A percentile compares a stretch with the other conserved stretches of the same genome.
phyloP scores from a whole-genome alignment of 345 rosid genomes.

The Theobroma cacao region DNA sequence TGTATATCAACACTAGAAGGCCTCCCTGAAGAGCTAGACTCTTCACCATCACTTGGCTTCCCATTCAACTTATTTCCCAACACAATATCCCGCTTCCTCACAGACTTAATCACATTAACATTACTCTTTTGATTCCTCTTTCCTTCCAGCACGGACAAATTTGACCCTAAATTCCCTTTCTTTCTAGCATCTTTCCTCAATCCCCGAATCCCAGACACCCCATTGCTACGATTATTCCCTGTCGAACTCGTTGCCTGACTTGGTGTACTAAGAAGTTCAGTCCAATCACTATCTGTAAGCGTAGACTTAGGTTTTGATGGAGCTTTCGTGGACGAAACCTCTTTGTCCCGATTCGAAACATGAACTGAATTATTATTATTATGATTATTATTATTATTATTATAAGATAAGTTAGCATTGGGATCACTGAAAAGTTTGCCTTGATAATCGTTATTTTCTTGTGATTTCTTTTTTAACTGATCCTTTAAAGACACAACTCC shows the following conservation, averaged over 20 bases:
- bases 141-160: constrained; percentile 35
- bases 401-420: constrained; percentile 10
- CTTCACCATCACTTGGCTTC: constrained; percentile 52
- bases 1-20: constrained; percentile 43
- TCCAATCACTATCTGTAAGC: constrained; percentile 86
- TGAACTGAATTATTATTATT: constrained; percentile 16
- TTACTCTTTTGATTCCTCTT: constrained; percentile 44
- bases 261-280: constrained; percentile 66
- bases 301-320: constrained; percentile 37
- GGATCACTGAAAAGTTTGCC: constrained; percentile 51
- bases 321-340: constrained; percentile 21
- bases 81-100: constrained; percentile 24
- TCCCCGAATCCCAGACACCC: constrained; percentile 39
- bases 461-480: constrained; percentile 64
- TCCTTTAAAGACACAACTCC: constrained; percentile 73
- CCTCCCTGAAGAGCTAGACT: constrained; percentile 47
- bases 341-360: constrained; percentile 30
- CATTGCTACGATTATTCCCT: constrained; percentile 34
- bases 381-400: constrained; percentile 13
- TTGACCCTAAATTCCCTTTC: constrained; percentile 39
- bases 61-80: constrained; percentile 37
- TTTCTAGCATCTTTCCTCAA: constrained; percentile 50
- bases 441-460: constrained; percentile 36
- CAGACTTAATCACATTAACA: constrained; percentile 28
- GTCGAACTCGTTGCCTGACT: constrained; percentile 29